Evolutionary conservation across 371 early-diverging fungal species (phyloP).

Genomic region (Rhizomucor miehei): DNA sequence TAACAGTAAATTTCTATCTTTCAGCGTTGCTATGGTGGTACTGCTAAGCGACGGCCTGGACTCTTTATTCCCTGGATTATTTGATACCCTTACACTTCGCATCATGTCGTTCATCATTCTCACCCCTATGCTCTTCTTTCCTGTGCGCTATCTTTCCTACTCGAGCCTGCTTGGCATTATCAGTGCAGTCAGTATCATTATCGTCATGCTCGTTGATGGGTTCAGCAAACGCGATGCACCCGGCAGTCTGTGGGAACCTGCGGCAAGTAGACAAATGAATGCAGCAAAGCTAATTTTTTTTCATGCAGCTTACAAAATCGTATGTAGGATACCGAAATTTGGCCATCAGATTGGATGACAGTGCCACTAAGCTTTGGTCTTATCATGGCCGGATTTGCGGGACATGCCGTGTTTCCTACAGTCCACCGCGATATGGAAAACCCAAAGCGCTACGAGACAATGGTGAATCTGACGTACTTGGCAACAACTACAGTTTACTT

Average conservation of each 20-base stretch:
- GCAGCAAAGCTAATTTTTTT: not conserved
- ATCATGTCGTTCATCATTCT: conserved; percentile 37
- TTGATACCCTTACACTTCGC: conserved; percentile 19
- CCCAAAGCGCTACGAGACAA: conserved; percentile 31
- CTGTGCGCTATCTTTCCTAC: conserved; percentile 49
- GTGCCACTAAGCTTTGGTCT: conserved; percentile 39
- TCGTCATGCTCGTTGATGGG: conserved; percentile 49
- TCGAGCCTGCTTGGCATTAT: conserved; percentile 51
- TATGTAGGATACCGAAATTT: conserved; percentile 34
- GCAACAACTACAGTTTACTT: conserved; percentile 33
- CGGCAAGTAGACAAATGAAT: conserved; percentile 27
- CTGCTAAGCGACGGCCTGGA: conserved; percentile 43
- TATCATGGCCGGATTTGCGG: conserved; percentile 50
- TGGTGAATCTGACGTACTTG: conserved; percentile 47
- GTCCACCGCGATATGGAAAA: conserved; percentile 49
- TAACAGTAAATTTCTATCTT: not conserved
- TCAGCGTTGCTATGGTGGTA: conserved; percentile 38
- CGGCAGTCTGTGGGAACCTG: conserved; percentile 59
- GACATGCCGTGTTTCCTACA: conserved; percentile 47
- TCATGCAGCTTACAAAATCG: conserved; percentile 6
- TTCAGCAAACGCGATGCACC: conserved; percentile 46
- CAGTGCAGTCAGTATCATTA: conserved; percentile 38
- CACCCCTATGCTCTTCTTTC: conserved; percentile 47
- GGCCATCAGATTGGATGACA: conserved; percentile 30
- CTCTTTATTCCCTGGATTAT: conserved; percentile 33